phyloP scores from a whole-genome alignment of 257 asterid genomes.

The Primulina huaijiensis region DNA sequence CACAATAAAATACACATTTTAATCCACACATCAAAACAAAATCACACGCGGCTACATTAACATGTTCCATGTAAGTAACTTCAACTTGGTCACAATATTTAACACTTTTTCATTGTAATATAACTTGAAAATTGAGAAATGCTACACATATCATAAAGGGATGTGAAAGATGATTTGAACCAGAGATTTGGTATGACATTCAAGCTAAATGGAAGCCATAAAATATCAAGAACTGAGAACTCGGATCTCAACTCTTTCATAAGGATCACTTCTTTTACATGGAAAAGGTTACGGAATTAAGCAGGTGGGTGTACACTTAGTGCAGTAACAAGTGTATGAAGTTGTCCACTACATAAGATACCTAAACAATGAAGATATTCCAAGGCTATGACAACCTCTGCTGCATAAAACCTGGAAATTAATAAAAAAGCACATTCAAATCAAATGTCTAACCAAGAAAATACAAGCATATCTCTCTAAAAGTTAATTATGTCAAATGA shows the following conservation, averaged over 20 bases:
- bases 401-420: conserved; percentile 85
- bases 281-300: too few species aligned
- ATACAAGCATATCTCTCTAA: not conserved
- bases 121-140: not conserved
- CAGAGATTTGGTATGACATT: not conserved
- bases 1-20: conserved; percentile 15
- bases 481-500: not conserved
- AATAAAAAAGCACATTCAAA: conserved; percentile 11
- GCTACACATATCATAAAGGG: not conserved
- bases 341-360: conserved; percentile 26
- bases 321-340: not conserved
- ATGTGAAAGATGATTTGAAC: not conserved
- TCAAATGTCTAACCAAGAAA: not conserved
- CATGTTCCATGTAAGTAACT: not conserved
- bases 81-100: not conserved
- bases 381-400: conserved; percentile 85
- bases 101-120: too few species aligned
- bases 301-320: not conserved
- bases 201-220: not conserved
- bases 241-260: not conserved
- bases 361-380: conserved; percentile 99
- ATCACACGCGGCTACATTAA: conserved; percentile 5
- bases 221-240: not conserved
- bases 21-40: conserved; percentile 15
- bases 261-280: not conserved